Percentiles rank a stretch among this genome's conserved stretches.
Evolutionary conservation across 2,329 filamentous ascomycete genomes (phyloP).

Genomic region (Pseudogymnoascus sp.): DNA sequence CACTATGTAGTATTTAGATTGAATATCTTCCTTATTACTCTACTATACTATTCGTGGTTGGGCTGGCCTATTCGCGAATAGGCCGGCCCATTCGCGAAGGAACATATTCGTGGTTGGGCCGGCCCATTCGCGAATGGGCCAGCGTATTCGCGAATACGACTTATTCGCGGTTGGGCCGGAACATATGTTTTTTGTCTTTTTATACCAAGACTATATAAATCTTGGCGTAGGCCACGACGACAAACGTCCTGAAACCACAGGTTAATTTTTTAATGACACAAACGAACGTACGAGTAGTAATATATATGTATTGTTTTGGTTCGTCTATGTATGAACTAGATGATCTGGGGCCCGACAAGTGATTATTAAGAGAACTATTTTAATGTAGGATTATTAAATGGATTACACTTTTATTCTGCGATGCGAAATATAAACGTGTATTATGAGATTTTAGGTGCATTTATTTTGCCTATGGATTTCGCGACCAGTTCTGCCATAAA

Average conservation of each 20-base stretch:
- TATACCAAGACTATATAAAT: too few species aligned
- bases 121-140: too few species aligned
- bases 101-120: too few species aligned
- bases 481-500: not conserved
- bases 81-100: too few species aligned
- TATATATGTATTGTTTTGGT: not conserved
- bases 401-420: not conserved
- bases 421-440: not conserved
- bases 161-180: too few species aligned
- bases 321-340: not conserved
- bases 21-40: too few species aligned
- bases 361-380: not conserved
- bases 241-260: not conserved
- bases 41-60: too few species aligned
- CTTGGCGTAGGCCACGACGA: not conserved
- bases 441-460: slow-evolving; percentile 1
- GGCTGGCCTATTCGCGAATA: too few species aligned
- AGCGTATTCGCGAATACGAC: too few species aligned
- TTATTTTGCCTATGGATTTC: slow-evolving; percentile 6
- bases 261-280: not conserved
- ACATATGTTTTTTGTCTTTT: too few species aligned
- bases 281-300: not conserved
- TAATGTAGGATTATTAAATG: not conserved
- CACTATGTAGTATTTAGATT: too few species aligned
- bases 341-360: not conserved